A percentile compares a stretch with the other conserved stretches of the same genome.
Conservation (phyloP, 768 basidiomycete species). For the Punctularia strigosozonata region DNA sequence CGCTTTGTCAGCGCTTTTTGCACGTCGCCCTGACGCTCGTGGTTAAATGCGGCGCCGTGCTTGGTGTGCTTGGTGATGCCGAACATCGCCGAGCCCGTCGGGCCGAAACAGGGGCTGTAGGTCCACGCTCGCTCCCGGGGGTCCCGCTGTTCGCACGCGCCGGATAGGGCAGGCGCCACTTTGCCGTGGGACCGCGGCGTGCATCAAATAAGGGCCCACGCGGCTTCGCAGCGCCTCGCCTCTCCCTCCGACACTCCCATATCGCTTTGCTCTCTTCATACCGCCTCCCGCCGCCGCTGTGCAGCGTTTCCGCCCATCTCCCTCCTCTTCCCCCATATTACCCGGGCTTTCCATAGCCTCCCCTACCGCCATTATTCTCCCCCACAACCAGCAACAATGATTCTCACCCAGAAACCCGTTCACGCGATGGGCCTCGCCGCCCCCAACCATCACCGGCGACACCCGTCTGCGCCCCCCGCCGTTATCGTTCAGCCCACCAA, state of each 20-base stretch:
- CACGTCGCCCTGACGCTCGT: too few species aligned
- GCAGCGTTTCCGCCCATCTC: slow-evolving; percentile 13
- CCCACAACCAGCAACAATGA: slow-evolving; percentile 23
- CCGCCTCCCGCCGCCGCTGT: slow-evolving; percentile 12
- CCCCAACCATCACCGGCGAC: slow-evolving; percentile 48
- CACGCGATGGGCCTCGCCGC: slow-evolving; percentile 18
- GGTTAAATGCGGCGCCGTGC: too few species aligned
- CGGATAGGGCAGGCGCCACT: neutral
- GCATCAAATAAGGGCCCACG: neutral
- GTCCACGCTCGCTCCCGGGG: too few species aligned
- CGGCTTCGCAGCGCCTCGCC: neutral
- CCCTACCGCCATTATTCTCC: slow-evolving; percentile 26
- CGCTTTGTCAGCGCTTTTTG: too few species aligned
- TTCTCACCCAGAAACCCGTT: slow-evolving; percentile 15
- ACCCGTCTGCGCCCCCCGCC: slow-evolving; percentile 58
- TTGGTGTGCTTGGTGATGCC: too few species aligned
- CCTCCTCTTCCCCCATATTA: slow-evolving; percentile 7
- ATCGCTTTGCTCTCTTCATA: neutral
- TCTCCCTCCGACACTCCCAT: neutral
- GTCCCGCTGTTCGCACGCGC: too few species aligned
- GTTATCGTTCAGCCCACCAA: slow-evolving; percentile 62
- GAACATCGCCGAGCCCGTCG: too few species aligned
- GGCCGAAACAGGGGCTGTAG: too few species aligned
- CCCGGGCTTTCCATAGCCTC: slow-evolving; percentile 4
- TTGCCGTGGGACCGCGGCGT: neutral